Percentiles rank a stretch among this genome's conserved stretches.
Evolutionary conservation across 257 asterid genomes (phyloP).

Genomic region (Parsonsia alboflavescens): DNA sequence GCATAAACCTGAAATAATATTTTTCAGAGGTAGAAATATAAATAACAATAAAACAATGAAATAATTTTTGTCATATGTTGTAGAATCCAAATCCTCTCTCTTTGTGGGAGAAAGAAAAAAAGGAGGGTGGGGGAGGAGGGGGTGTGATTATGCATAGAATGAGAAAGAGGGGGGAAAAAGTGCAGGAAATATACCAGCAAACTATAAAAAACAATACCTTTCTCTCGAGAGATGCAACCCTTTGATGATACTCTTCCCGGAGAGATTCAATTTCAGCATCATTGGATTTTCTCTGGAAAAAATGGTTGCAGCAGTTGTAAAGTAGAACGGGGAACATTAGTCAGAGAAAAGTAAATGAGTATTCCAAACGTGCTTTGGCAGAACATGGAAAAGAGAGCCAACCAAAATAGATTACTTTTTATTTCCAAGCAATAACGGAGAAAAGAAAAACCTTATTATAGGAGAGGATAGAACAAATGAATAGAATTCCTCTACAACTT

Average conservation of each 20-base stretch:
- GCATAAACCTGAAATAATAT: conserved; percentile 60
- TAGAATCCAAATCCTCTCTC: not conserved
- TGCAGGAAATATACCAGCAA: not conserved
- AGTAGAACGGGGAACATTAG: not conserved
- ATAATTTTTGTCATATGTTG: not conserved
- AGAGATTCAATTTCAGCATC: conserved; percentile 86
- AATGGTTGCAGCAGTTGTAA: conserved; percentile 3
- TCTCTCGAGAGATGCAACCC: conserved; percentile 87
- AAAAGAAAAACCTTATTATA: not conserved
- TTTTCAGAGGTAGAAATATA: conserved; percentile 15
- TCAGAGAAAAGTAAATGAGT: not conserved
- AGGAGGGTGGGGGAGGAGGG: not conserved
- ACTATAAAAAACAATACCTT: conserved; percentile 46
- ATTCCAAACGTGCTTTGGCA: not conserved
- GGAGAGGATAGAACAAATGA: not conserved
- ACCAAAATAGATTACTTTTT: not conserved
- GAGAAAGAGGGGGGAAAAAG: not conserved
- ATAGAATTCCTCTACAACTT: not conserved
- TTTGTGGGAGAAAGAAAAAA: not conserved
- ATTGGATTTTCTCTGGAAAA: conserved; percentile 71
- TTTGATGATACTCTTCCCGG: conserved; percentile 92
- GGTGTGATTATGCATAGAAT: not conserved
- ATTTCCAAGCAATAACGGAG: not conserved
- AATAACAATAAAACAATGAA: not conserved
- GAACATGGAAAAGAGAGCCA: not conserved